Conservation (phyloP, 495 filamentous ascomycete genomes). For the Melanomma pulvis-pyrius region DNA sequence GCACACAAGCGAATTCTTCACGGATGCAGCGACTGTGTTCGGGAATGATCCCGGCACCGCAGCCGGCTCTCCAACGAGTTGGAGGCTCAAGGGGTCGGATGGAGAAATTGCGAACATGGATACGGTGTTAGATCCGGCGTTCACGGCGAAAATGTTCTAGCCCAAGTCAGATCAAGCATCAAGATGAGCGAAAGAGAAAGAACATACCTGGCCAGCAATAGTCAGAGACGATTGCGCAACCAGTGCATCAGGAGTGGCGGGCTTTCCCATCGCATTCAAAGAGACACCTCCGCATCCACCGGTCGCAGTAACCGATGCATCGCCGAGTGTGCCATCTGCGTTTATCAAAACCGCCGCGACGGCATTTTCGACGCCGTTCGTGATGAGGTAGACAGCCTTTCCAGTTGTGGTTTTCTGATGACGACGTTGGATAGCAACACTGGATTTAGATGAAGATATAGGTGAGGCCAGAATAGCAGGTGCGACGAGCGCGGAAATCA, state of each 20-base stretch:
- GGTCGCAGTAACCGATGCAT: conserved; percentile 31
- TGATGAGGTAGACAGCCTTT: conserved; percentile 40
- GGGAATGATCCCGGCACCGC: conserved; percentile 59
- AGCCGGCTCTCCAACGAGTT: conserved; percentile 49
- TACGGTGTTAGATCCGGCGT: conserved; percentile 62
- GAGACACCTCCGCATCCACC: conserved; percentile 32
- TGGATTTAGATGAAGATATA: neutral
- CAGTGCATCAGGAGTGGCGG: conserved; percentile 54
- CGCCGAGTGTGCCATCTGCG: conserved; percentile 34
- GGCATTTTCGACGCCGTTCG: conserved; percentile 38
- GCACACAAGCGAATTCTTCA: conserved; percentile 54
- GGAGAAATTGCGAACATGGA: conserved; percentile 57
- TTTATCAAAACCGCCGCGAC: conserved; percentile 34
- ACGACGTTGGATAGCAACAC: neutral
- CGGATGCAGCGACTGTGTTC: conserved; percentile 56
- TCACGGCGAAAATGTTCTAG: conserved; percentile 57
- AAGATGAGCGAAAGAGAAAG: neutral
- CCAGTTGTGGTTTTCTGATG: conserved; percentile 1
- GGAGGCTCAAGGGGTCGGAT: conserved; percentile 51
- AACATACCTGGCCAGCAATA: conserved; percentile 52
- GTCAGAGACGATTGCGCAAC: conserved; percentile 55
- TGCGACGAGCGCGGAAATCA: neutral
- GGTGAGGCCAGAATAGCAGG: neutral
- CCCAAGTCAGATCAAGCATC: neutral
- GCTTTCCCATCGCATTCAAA: conserved; percentile 33